Percentiles rank a stretch among this genome's conserved stretches.
phyloP scores from a whole-genome alignment of 106 monocot genomes.

The Dendrobium officinale region DNA sequence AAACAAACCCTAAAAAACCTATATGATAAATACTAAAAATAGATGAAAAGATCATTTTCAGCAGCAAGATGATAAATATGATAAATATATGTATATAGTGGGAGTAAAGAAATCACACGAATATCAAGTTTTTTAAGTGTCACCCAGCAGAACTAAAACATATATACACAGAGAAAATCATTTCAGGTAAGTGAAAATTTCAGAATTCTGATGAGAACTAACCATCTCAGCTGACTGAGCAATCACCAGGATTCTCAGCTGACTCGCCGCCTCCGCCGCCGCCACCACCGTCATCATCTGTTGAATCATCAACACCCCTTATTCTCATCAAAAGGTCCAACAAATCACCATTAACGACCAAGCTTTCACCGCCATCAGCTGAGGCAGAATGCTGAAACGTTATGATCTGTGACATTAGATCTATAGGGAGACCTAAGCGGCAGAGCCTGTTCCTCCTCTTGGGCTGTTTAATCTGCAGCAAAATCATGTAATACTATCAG shows the following conservation, averaged over 20 bases:
- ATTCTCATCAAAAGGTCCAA: constrained; percentile 19
- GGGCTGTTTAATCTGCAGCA: constrained; percentile 7
- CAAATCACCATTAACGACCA: constrained; percentile 13
- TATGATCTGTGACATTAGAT: constrained; percentile 11
- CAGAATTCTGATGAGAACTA: not conserved
- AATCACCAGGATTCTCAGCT: constrained; percentile 21
- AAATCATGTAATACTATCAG: no score
- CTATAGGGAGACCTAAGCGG: constrained; percentile 9
- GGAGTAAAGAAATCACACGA: not conserved
- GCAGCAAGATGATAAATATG: not conserved
- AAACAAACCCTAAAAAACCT: no score
- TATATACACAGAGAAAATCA: not conserved
- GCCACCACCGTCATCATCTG: constrained; percentile 13
- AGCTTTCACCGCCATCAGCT: not conserved
- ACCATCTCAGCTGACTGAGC: constrained; percentile 19
- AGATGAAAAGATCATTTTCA: no score
- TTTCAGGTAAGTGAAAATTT: not conserved
- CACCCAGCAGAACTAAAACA: not conserved
- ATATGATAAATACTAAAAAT: no score
- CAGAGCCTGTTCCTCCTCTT: constrained; percentile 17
- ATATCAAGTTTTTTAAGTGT: not conserved
- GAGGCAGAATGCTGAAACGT: constrained; percentile 7
- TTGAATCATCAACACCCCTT: constrained; percentile 9
- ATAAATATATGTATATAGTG: not conserved
- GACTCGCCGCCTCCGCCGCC: not conserved